Evolutionary conservation across 306 rosid genomes (phyloP), one percentile per base, ranked within the genome.

Genomic region (Prunus dulcis): DNA sequence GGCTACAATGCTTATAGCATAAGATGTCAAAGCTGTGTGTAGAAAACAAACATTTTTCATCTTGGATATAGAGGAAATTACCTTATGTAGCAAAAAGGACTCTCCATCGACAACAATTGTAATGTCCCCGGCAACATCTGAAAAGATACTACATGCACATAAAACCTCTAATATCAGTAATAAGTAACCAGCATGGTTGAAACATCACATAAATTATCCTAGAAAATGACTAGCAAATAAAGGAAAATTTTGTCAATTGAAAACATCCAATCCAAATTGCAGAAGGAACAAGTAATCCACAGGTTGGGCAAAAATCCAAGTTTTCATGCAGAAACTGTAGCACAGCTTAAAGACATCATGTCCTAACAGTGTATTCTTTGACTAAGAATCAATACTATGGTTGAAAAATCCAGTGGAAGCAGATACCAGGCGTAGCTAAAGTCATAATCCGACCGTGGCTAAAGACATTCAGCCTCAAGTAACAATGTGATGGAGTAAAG

Each of bases 121-220:
- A 52, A 93, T 88, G 83, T 93, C 98, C 47, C 95, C 97, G 50
- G 98, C 95, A 72, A 93, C 96, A 83, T 91, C 98, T 62, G 97
- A 89, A 84, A 93, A 93, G 78, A 93, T 91, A 52, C 98, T 93
- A 78, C 79, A 30, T 11, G 8, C 53, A 80, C 68, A 65, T 43
- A 73, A 49, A 56, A 57, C 64, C 4, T 71, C 22, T 30, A 6
- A 53, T 11, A 34, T 78, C 52, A 77, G 71, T 32, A 20, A 2
- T 14, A 22, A 62, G n/a, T 8, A 64, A 64, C 20, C 57, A 67
- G 22, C 38, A 77, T 17, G 41, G 2, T 30, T 2, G 2, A 45
- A 22, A 63, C 53, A n/a, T 12, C 32, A 52, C 57, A 38, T 38
- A 52, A 18, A 52, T 52, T 52, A 17, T 10, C 49, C 12, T 2